These are phyloP conservation scores for Yamadazyma pseudoaaseri DNA, from an alignment of 1,139 yeast species.

Conservation along the genomic window DNA sequence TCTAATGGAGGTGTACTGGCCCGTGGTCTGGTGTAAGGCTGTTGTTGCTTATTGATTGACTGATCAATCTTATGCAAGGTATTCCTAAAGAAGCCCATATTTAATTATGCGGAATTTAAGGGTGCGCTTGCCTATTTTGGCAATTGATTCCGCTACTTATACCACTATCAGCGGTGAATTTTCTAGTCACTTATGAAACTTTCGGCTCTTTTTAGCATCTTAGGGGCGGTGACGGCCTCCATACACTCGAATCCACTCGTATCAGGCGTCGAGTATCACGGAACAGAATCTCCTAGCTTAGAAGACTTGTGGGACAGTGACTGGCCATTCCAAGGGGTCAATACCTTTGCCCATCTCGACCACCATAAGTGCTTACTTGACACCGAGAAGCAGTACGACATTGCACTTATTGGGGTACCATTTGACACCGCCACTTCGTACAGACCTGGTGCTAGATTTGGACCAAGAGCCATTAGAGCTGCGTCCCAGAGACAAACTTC, in stretches of 20 bases:
- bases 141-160: no score
- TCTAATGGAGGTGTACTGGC: slow-evolving; percentile 8
- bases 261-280: slow-evolving; percentile 12
- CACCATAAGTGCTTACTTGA: slow-evolving; percentile 55
- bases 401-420: slow-evolving; percentile 73
- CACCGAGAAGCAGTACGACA: slow-evolving; percentile 50
- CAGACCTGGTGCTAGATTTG: slow-evolving; percentile 77
- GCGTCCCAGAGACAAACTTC: slow-evolving; percentile 74
- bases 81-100: slow-evolving; percentile 29
- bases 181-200: slow-evolving; percentile 5
- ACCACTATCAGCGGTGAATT: no score
- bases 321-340: slow-evolving; percentile 70
- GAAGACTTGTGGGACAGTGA: slow-evolving; percentile 60
- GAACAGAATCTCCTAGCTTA: slow-evolving; percentile 28
- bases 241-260: slow-evolving; percentile 12
- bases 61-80: slow-evolving; percentile 23
- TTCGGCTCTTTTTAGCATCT: not conserved
- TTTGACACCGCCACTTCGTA: slow-evolving; percentile 76
- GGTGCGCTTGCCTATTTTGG: not conserved
- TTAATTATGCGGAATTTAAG: not conserved
- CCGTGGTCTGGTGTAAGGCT: slow-evolving; percentile 8
- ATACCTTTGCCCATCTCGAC: slow-evolving; percentile 73
- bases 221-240: slow-evolving; percentile 2
- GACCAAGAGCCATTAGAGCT: slow-evolving; percentile 71
- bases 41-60: slow-evolving; percentile 4